A percentile compares a stretch with the other conserved stretches of the same genome.
phyloP scores from a whole-genome alignment of 2,329 filamentous ascomycete species.

The Aspergillus sp. region DNA sequence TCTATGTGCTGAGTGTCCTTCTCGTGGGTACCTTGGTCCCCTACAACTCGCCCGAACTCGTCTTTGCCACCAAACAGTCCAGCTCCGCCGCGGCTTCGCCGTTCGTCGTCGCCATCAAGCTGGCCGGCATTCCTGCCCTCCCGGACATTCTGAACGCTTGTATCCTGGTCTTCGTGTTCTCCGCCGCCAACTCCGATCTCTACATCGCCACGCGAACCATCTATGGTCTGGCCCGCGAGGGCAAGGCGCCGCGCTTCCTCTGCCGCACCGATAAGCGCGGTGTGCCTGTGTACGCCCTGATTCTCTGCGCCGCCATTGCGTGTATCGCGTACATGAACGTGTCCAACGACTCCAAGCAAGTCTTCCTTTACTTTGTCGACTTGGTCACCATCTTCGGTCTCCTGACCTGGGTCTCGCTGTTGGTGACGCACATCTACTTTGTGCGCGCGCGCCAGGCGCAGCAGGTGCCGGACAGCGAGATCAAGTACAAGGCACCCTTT shows the following conservation, averaged over 20 bases:
- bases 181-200: constrained; percentile 72
- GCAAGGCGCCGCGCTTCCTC: constrained; percentile 70
- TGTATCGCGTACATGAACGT: constrained; percentile 69
- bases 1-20: constrained; percentile 72
- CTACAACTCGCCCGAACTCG: constrained; percentile 62
- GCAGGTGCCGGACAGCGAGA: constrained; percentile 51
- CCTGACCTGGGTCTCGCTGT: constrained; percentile 65
- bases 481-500: constrained; percentile 68
- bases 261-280: constrained; percentile 68
- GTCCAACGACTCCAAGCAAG: constrained; percentile 52
- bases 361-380: constrained; percentile 67
- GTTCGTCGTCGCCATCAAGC: constrained; percentile 69
- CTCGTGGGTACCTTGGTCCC: constrained; percentile 75
- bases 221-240: constrained; percentile 69
- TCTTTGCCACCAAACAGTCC: constrained; percentile 47
- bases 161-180: constrained; percentile 74
- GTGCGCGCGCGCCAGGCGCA: constrained; percentile 62
- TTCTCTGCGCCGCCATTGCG: constrained; percentile 59
- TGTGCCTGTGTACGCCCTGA: constrained; percentile 66
- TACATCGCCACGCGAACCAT: constrained; percentile 73
- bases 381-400: constrained; percentile 65
- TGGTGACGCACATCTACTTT: constrained; percentile 67
- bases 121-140: constrained; percentile 61
- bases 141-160: constrained; percentile 70
- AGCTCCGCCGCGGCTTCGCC: constrained; percentile 63